These are phyloP conservation scores for Hyaloscypha variabilis DNA, from an alignment of 495 filamentous ascomycete genomes.

Conservation along the genomic window DNA sequence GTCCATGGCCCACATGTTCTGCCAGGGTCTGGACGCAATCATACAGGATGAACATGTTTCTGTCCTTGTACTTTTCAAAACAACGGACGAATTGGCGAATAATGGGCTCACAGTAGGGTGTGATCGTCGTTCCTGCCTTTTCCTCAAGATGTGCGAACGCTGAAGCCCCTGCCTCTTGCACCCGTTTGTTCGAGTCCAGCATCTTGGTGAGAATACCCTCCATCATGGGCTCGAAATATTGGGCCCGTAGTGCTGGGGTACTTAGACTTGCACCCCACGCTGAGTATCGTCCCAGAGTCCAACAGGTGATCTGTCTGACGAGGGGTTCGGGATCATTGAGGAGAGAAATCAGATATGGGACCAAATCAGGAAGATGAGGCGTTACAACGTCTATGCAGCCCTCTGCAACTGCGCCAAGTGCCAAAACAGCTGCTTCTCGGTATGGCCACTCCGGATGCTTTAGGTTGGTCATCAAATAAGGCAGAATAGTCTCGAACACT, in stretches of 20 bases:
- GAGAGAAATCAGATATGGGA: conserved; percentile 87
- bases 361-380: conserved; percentile 87
- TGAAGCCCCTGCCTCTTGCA: conserved; percentile 94
- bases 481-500: conserved; percentile 89
- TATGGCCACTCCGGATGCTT: conserved; percentile 88
- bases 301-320: conserved; percentile 97
- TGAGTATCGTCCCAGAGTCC: conserved; percentile 94
- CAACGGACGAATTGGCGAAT: conserved; percentile 90
- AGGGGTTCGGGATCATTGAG: conserved; percentile 85
- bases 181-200: conserved; percentile 96
- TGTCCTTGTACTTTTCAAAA: conserved; percentile 94
- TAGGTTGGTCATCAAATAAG: conserved; percentile 89
- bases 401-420: conserved; percentile 92
- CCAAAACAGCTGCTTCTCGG: conserved; percentile 92
- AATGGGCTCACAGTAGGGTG: conserved; percentile 86
- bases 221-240: conserved; percentile 96
- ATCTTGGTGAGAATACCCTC: conserved; percentile 92
- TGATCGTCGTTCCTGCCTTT: conserved; percentile 78
- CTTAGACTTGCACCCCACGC: conserved; percentile 83
- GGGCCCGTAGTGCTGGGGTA: conserved; percentile 64
- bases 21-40: conserved; percentile 98
- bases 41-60: conserved; percentile 98
- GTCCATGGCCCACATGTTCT: conserved; percentile 80
- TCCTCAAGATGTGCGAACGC: conserved; percentile 97
- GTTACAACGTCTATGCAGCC: conserved; percentile 90